phyloP scores from a whole-genome alignment of 1,284 basidiomycete genomes.

The Athelia psychrophila region DNA sequence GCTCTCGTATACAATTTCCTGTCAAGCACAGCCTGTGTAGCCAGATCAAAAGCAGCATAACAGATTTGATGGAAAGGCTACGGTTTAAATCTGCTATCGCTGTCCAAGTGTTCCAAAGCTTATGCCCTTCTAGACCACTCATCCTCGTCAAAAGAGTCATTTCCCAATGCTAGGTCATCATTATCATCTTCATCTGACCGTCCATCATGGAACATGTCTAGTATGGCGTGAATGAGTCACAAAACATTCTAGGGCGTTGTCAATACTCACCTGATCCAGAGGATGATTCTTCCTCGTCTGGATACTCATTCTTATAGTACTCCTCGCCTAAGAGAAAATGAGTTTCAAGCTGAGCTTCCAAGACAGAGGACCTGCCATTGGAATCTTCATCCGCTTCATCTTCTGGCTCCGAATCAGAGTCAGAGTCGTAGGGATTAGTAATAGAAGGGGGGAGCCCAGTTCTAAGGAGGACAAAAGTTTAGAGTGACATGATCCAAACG shows the following conservation, averaged over 20 bases:
- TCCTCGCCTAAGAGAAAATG: constrained; percentile 59
- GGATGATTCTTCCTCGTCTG: constrained; percentile 60
- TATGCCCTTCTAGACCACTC: neutral
- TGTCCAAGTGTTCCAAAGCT: no score
- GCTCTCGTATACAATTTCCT: no score
- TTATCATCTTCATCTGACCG: constrained; percentile 38
- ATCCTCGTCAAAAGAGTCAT: constrained; percentile 19
- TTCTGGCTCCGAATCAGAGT: constrained; percentile 60
- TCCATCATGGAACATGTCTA: constrained; percentile 42
- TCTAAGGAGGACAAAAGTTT: constrained; percentile 30
- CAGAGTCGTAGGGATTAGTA: constrained; percentile 47
- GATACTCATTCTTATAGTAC: constrained; percentile 80
- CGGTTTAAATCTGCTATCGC: no score
- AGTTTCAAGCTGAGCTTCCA: constrained; percentile 2
- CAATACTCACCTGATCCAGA: constrained; percentile 40
- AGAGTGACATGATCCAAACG: neutral
- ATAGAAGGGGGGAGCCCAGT: constrained; percentile 58
- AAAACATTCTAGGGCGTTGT: no score
- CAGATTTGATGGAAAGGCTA: no score
- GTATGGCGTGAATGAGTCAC: no score
- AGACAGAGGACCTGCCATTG: constrained; percentile 48
- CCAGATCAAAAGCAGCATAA: no score
- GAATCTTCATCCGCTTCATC: constrained; percentile 81
- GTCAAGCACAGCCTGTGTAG: no score
- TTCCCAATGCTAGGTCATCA: constrained; percentile 13